Base-by-base conservation (phyloP, 2,329 filamentous ascomycete genomes). In the Cadophora sp. region DNA sequence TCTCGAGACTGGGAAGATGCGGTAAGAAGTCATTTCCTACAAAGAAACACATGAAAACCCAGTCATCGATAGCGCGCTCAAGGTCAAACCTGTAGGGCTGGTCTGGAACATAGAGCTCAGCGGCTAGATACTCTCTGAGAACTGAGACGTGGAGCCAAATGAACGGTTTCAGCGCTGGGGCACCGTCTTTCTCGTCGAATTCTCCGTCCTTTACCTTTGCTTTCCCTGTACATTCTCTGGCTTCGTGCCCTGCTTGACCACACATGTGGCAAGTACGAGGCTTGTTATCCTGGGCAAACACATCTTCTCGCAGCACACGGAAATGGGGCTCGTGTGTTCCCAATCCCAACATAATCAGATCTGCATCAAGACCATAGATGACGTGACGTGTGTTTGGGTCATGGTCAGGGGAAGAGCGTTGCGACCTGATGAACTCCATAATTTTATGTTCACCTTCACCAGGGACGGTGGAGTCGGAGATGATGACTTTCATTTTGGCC, bases 381-480 rank as follows among this genome's bases (percentile, higher is more conserved):
- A 99, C 97, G 81, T 99, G 96, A 69, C 92, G 92, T 26, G 96
- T 98, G 79, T 99, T 98, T 27, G 96, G 96, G 77, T 99, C 91
- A 80, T 99, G 94, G 72, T 97, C 91, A 5, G 94, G 91, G 64
- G 93, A 96, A 61, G 92, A 89, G 76, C 96, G 90, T 80, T 99
- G 97, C 46, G 95, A 97, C 76, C 96, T 91, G 73, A 99, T 89
- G 79, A 98, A 99, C 74, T 96, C 91, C 96, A 99, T 99, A 77
- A 99, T 98, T 81, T 99, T 99, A 81, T 99, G 96, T 82, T 99
- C 96, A 79, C 96, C 96, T 82, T 99, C 96, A 78, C 96, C 96
- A 65, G 96, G 96, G 48, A 99, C 94, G 50, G 95, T 97, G 64
- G 96, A 95, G 83, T 99, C 96, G 9, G 96, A 99, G 73, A 99